phyloP scores from a whole-genome alignment of 164 flowering plant genomes.

The Tinospora cordifolia region DNA sequence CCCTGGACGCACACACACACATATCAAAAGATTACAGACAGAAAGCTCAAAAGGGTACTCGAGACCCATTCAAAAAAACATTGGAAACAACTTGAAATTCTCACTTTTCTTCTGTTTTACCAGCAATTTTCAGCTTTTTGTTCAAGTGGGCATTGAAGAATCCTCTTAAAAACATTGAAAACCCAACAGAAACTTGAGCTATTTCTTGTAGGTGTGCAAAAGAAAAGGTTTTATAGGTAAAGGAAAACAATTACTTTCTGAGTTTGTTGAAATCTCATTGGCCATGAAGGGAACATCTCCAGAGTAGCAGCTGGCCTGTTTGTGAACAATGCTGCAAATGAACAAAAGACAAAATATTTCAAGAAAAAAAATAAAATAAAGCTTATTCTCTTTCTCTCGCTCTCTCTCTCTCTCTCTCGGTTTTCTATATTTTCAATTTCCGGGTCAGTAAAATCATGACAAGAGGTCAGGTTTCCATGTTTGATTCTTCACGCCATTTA shows the following conservation, averaged over 20 bases:
- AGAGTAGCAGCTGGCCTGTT: conserved; percentile 75
- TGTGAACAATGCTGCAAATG: conserved; percentile 70
- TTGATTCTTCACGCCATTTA: conserved; percentile 61
- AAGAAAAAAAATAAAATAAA: too few relatives aligned
- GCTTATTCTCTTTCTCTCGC: not conserved
- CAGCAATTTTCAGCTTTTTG: not conserved
- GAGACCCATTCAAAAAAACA: not conserved
- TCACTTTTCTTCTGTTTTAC: not conserved
- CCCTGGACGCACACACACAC: conserved; percentile 29
- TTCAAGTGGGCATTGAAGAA: conserved; percentile 15
- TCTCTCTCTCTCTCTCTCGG: not conserved
- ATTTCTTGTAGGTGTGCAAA: not conserved
- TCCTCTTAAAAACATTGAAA: not conserved
- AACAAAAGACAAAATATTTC: conserved; percentile 42
- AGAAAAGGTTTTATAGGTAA: conserved; percentile 30
- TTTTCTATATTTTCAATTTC: conserved; percentile 7
- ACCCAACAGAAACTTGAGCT: not conserved
- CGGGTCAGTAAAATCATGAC: conserved; percentile 41
- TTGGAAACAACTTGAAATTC: not conserved
- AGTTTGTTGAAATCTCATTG: conserved; percentile 67
- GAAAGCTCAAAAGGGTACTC: conserved; percentile 8
- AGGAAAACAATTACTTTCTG: conserved; percentile 38
- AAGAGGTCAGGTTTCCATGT: conserved; percentile 42
- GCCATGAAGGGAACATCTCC: conserved; percentile 98
- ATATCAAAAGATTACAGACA: too few relatives aligned